phyloP scores from a whole-genome alignment of 1,284 basidiomycete species.

The Volvariella surrecta region DNA sequence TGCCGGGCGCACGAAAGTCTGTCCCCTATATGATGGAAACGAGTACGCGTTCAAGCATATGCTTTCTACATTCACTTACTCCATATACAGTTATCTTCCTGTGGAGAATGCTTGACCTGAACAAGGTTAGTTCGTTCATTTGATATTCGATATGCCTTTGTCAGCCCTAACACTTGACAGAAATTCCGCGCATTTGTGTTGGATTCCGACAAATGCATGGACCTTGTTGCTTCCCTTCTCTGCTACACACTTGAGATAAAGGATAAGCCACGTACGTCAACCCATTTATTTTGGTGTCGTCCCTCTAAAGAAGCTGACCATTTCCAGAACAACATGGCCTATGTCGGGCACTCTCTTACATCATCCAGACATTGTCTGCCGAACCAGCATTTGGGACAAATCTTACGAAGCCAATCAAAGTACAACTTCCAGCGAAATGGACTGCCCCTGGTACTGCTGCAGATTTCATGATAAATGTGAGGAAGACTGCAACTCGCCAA shows the following conservation, averaged over 20 bases:
- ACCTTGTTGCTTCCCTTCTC: constrained; percentile 71
- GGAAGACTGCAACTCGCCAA: constrained; percentile 17
- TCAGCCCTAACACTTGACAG: constrained; percentile 27
- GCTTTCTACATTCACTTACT: constrained; percentile 9
- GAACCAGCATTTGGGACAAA: constrained; percentile 70
- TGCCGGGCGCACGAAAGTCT: constrained; percentile 78
- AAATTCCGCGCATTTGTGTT: constrained; percentile 81
- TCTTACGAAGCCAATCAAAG: constrained; percentile 53
- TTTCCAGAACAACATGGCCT: constrained; percentile 79
- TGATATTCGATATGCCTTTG: not conserved
- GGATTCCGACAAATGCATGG: constrained; percentile 70
- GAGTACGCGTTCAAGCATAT: constrained; percentile 43
- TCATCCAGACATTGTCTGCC: constrained; percentile 86
- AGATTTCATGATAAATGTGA: constrained; percentile 83
- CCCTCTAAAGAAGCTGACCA: constrained; percentile 9
- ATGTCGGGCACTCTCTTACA: constrained; percentile 84
- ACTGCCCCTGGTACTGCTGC: constrained; percentile 63
- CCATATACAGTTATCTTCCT: constrained; percentile 62
- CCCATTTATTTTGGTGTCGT: constrained; percentile 6
- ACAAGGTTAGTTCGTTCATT: constrained; percentile 53
- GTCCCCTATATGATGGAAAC: constrained; percentile 77
- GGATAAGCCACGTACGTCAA: constrained; percentile 70
- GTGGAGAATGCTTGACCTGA: constrained; percentile 87
- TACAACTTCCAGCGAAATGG: constrained; percentile 69
- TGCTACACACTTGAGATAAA: constrained; percentile 80